Evolutionary conservation across 1,284 basidiomycete genomes (phyloP).

Genomic region (Anthracocystis walkeri): DNA sequence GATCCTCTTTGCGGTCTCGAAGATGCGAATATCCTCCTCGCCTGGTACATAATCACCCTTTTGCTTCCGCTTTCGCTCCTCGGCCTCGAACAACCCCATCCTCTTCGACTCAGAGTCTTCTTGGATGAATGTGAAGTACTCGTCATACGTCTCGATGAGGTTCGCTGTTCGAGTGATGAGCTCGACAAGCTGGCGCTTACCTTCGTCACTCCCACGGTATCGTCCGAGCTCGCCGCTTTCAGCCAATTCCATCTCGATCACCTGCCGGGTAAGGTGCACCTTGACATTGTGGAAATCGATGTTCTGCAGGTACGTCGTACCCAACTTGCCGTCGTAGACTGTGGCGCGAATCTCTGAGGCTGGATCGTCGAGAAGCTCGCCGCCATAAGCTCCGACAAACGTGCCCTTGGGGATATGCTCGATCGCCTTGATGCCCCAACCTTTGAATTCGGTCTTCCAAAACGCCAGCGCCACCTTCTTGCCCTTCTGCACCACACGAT

Average conservation of each 20-base stretch:
- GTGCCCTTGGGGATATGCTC: constrained; percentile 73
- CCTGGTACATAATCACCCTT: neutral
- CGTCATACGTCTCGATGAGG: constrained; percentile 28
- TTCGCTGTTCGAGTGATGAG: constrained; percentile 9
- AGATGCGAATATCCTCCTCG: neutral
- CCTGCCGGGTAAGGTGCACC: constrained; percentile 65
- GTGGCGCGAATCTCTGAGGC: constrained; percentile 78
- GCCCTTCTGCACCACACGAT: constrained; percentile 86
- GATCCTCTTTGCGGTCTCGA: neutral
- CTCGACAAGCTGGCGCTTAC: constrained; percentile 16
- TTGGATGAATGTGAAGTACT: constrained; percentile 17
- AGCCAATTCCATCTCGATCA: constrained; percentile 33
- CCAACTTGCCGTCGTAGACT: constrained; percentile 78
- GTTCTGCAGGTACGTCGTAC: constrained; percentile 86
- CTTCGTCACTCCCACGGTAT: constrained; percentile 13
- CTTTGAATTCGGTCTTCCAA: constrained; percentile 78
- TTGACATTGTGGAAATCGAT: constrained; percentile 80
- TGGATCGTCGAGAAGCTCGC: constrained; percentile 80
- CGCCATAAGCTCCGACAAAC: constrained; percentile 85
- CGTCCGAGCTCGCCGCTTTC: constrained; percentile 7
- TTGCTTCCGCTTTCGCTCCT: neutral
- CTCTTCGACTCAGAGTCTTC: neutral
- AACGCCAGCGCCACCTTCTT: constrained; percentile 72
- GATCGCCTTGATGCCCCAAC: constrained; percentile 74
- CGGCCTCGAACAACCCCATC: neutral